Evolutionary conservation across 176 grass and related monocot genomes (phyloP).

Genomic region (Cenchrus purpureus): DNA sequence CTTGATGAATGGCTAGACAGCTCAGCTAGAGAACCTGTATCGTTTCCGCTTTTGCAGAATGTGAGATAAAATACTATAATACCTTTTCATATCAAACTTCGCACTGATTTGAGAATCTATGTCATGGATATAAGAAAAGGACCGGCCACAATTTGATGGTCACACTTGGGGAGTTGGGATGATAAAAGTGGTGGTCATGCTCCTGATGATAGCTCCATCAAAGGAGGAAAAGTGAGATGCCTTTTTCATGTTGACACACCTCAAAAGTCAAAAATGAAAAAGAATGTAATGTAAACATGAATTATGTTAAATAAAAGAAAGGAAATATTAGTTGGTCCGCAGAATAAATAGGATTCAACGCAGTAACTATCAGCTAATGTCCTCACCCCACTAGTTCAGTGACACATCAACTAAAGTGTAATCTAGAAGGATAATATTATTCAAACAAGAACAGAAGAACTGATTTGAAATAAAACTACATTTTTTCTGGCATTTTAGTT

Average conservation of each 20-base stretch:
- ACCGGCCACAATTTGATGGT: neutral
- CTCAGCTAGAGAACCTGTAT: too few relatives aligned
- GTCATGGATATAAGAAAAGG: neutral
- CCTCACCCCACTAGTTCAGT: neutral
- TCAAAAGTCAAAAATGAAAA: neutral
- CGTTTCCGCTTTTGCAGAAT: too few relatives aligned
- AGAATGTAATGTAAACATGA: neutral
- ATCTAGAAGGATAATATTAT: neutral
- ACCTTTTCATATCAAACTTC: too few relatives aligned
- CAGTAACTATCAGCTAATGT: constrained; percentile 17
- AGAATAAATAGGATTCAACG: constrained; percentile 27
- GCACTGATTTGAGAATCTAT: neutral
- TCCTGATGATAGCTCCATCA: neutral
- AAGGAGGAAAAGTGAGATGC: neutral
- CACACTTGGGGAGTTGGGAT: neutral
- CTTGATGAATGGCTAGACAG: too few relatives aligned
- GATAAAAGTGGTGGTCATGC: neutral
- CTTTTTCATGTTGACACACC: neutral
- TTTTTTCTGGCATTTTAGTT: too few relatives aligned
- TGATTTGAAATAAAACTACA: too few relatives aligned
- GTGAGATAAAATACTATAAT: neutral
- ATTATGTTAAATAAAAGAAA: neutral
- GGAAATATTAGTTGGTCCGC: neutral
- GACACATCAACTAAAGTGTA: neutral
- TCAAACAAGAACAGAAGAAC: neutral